Evolutionary conservation across 169 alveolate species (phyloP), one percentile per base, ranked within the genome.

Genomic region (Plasmodium yoelii): DNA sequence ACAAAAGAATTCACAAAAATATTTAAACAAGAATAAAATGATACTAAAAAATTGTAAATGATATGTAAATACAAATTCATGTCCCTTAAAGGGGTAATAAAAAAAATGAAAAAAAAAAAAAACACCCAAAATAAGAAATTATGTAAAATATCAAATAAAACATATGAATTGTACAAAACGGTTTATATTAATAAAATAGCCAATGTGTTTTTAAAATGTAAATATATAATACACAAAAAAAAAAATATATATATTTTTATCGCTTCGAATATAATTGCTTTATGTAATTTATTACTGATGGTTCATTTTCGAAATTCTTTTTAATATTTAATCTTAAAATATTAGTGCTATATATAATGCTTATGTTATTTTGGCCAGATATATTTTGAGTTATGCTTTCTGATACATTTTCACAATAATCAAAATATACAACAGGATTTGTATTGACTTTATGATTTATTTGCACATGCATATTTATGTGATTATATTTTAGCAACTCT

Each of bases 381-480:
- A 61, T 55, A 13, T 34, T 56, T 10, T 61, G 44, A n/a, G 56
- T 42, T 28, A 34, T 47, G 22, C 46, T 80, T 26, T 80, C 90
- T 15, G 82, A 19, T 10, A 64, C n/a, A 12, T 49, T 22, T 47
- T 80, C 90, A 71, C 68, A 67, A 12, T 80, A 73, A 10, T 65
- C 71, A 18, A 56, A 42, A 22, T 34, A 39, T 6, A 67, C 15
- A 5, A 65, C 39, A 9, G 75, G 26, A 18, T n/a, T 80, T 15
- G 90, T 34, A n/a, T 51, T 80, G 9, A 80, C 59, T 39, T 56
- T 80, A 42, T 80, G 90, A 15, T 19, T 80, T 80, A 80, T 80
- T 28, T 80, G 90, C 13, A 80, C 90, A 19, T 80, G 90, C 7
- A 80, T 80, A 26, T 80, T 80, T 55, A 80, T 80, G 39, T 80